Percentiles rank a stretch among this genome's conserved stretches.
Evolutionary conservation across 257 asterid species (phyloP).

Genomic region (Solanum dulcamara): DNA sequence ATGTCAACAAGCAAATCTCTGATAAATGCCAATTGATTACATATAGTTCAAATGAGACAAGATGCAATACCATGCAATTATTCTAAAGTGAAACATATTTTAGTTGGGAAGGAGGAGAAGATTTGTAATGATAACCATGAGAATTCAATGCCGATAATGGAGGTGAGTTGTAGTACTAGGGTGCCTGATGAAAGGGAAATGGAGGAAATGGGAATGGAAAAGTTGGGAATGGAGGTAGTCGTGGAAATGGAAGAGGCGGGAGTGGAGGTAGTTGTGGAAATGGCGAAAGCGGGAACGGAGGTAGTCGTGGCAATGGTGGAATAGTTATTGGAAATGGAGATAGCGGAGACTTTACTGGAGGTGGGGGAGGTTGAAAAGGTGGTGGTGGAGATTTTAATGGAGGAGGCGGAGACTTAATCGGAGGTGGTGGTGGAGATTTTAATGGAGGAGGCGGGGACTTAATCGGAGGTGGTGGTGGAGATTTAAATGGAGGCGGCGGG

Average conservation of each 20-base stretch:
- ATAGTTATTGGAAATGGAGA: too few species aligned
- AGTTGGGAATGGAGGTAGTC: too few species aligned
- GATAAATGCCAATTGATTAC: background rate
- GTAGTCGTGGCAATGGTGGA: too few species aligned
- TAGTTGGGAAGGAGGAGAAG: background rate
- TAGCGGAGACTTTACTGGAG: background rate
- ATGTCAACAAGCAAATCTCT: background rate
- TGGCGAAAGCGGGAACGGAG: too few species aligned
- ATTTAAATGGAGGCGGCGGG: too few species aligned
- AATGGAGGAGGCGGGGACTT: too few species aligned
- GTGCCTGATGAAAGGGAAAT: background rate
- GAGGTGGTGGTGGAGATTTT: too few species aligned
- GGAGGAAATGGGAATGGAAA: too few species aligned
- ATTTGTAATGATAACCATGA: background rate
- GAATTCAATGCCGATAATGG: background rate
- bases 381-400: too few species aligned
- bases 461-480: too few species aligned
- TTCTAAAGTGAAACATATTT: background rate
- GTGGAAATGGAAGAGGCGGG: too few species aligned
- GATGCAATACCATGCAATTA: background rate
- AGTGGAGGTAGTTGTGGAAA: accelerated
- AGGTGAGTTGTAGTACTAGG: background rate
- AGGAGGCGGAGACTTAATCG: too few species aligned
- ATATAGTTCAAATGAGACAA: background rate
- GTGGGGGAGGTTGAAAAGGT: background rate